Base-by-base conservation (phyloP, 116 monocot species). In the Zostera marina region DNA sequence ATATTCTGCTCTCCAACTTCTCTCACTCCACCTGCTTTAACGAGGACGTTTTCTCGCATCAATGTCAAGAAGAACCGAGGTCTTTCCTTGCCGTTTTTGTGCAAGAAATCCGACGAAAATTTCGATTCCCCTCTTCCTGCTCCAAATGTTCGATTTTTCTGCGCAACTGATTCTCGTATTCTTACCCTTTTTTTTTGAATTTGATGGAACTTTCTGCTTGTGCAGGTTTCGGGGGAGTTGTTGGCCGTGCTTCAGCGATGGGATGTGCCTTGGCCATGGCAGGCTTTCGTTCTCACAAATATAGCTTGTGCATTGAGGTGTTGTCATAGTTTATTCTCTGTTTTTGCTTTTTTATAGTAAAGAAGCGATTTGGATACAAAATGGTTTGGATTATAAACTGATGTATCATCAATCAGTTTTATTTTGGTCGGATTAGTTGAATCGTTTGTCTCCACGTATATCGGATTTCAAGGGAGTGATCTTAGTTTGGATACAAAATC, bases 381-480 rank as follows among this genome's bases (percentile, higher is more conserved):
- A 14, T 10, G 22, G 1, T 59, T 22, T 14, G 56, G 12, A 1
- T 19, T 11, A 11, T 63, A 41, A 40, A 66, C 68, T 87, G 62
- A 91, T 73, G 53, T 17, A 74, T 74, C 53, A 85, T 76, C 73
- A 80, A 78, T 82, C 82, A 90, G 86, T 73, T 83, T 98, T 83
- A 63, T 63, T 76, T 74, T 89, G 76, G 74, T 78, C 76, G 86
- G 86, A 40, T 74, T 86, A 43, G 63, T 81, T 12, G 82, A 77
- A 65, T 69, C 85, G 54, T 52, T 71, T 10, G 68, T 73, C 19
- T 74, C 85, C 63, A 76, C 79, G 5, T 90, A 83, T 83, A 59
- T 98, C 1, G 90, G 90, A 11, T 72, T 83, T 43, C 69, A 80
- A 26, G 68, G 26, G 63, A 63, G 60, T 22, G 75, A 80, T 39